Conservation (phyloP, 2,329 filamentous ascomycete genomes). For the Trichoderma brevicompactum region DNA sequence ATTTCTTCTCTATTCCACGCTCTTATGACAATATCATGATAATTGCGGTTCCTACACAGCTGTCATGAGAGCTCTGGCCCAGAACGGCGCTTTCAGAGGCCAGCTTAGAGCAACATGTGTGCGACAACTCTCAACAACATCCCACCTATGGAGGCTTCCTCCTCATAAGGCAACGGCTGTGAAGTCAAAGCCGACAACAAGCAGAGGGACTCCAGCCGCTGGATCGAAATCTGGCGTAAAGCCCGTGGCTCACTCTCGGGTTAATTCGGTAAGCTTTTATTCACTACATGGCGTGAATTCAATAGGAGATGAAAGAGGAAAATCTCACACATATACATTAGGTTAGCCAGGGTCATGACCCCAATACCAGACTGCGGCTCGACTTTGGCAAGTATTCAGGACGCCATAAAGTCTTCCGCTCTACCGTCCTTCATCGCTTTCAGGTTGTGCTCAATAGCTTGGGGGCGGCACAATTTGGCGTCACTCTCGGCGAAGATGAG, state of each 20-base stretch:
- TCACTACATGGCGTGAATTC: background rate
- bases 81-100: constrained; percentile 36
- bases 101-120: constrained; percentile 31
- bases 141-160: constrained; percentile 25
- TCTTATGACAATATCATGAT: constrained; percentile 19
- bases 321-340: constrained; percentile 28
- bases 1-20: background rate
- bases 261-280: constrained; percentile 36
- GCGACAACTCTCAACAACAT: constrained; percentile 37
- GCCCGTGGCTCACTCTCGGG: constrained; percentile 30
- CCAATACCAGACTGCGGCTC: constrained; percentile 40
- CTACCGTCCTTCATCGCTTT: constrained; percentile 45
- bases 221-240: constrained; percentile 26
- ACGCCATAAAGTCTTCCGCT: constrained; percentile 42
- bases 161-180: constrained; percentile 2
- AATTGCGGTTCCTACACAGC: constrained; percentile 16
- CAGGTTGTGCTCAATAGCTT: constrained; percentile 41
- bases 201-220: background rate
- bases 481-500: constrained; percentile 44
- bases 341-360: constrained; percentile 44
- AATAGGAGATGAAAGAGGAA: too few relatives aligned
- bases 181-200: background rate
- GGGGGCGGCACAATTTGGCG: constrained; percentile 35
- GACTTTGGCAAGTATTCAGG: constrained; percentile 35
- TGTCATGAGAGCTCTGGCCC: constrained; percentile 41